Percentiles rank a stretch among this genome's conserved stretches.
phyloP scores from a whole-genome alignment of 73 alveolate genomes.

The Breviolum minutum region DNA sequence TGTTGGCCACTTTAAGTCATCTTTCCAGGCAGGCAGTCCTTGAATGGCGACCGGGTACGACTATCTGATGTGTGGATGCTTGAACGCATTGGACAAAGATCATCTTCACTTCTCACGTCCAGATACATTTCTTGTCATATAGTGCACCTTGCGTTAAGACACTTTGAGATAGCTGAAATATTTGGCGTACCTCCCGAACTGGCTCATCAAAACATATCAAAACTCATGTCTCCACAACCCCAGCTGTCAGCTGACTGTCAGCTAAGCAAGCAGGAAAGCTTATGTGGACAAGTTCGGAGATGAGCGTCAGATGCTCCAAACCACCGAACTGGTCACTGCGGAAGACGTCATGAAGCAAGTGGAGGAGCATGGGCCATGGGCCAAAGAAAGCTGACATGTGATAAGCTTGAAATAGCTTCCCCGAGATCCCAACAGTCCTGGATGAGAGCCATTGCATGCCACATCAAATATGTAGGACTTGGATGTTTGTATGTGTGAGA shows the following conservation, averaged over 20 bases:
- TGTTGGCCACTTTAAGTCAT: too few species aligned
- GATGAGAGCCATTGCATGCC: too few species aligned
- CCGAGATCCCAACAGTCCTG: too few species aligned
- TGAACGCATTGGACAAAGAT: neutral
- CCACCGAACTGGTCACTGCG: slow-evolving; percentile 35
- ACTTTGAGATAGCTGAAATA: too few species aligned
- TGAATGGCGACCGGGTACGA: slow-evolving; percentile 43
- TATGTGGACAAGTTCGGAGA: slow-evolving; percentile 68
- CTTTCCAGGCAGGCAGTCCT: slow-evolving; percentile 44
- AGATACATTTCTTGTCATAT: too few species aligned
- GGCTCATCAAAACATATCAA: too few species aligned
- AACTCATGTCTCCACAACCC: neutral
- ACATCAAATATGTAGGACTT: too few species aligned
- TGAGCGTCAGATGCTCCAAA: slow-evolving; percentile 47
- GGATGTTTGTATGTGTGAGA: too few species aligned
- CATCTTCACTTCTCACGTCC: neutral
- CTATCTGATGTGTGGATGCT: slow-evolving; percentile 52
- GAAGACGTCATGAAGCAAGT: slow-evolving; percentile 63
- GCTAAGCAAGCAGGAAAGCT: slow-evolving; percentile 6
- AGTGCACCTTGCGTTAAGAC: too few species aligned
- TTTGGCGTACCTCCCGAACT: too few species aligned
- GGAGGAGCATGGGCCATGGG: neutral
- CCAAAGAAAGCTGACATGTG: neutral
- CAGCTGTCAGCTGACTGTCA: neutral
- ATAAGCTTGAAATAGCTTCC: neutral